Percentiles rank a stretch among this genome's conserved stretches.
phyloP scores from a whole-genome alignment of 2,329 filamentous ascomycete genomes.

The Emydomyces testavorans region DNA sequence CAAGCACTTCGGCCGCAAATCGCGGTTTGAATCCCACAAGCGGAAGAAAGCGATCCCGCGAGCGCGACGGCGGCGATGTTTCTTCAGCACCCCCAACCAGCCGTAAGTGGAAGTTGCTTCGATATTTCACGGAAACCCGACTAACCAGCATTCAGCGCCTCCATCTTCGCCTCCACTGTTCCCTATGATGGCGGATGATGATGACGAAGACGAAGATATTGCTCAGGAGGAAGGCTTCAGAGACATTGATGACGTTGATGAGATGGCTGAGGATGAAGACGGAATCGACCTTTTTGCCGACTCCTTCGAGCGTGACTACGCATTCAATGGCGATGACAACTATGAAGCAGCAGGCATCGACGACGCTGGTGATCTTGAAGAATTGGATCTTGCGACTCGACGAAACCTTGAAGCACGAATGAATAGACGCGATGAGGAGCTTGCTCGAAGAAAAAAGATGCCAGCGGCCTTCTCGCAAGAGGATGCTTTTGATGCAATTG shows the following conservation, averaged over 20 bases:
- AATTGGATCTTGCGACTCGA: constrained; percentile 46
- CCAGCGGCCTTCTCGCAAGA: constrained; percentile 53
- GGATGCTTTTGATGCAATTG: constrained; percentile 75
- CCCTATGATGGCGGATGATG: constrained; percentile 39
- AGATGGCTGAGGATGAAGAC: constrained; percentile 57
- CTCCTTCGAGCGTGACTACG: constrained; percentile 54
- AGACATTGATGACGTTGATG: constrained; percentile 56
- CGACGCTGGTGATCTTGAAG: constrained; percentile 53
- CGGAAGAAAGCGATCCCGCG: constrained; percentile 53
- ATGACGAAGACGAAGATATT: constrained; percentile 35
- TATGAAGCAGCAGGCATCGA: constrained; percentile 51
- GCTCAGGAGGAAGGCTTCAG: constrained; percentile 49
- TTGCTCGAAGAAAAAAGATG: constrained; percentile 48
- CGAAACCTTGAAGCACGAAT: constrained; percentile 51
- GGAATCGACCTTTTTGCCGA: constrained; percentile 59
- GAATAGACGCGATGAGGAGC: constrained; percentile 51
- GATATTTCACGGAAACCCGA: neutral
- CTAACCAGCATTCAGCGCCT: constrained; percentile 28
- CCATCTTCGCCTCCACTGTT: constrained; percentile 52
- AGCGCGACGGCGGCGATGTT: constrained; percentile 47
- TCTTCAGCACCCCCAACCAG: constrained; percentile 52
- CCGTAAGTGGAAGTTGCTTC: constrained; percentile 38
- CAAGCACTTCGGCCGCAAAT: constrained; percentile 73
- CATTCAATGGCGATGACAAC: constrained; percentile 37
- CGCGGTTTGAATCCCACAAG: constrained; percentile 49